Conservation (phyloP, 1,139 yeast genomes). For the Pichia sp. region DNA sequence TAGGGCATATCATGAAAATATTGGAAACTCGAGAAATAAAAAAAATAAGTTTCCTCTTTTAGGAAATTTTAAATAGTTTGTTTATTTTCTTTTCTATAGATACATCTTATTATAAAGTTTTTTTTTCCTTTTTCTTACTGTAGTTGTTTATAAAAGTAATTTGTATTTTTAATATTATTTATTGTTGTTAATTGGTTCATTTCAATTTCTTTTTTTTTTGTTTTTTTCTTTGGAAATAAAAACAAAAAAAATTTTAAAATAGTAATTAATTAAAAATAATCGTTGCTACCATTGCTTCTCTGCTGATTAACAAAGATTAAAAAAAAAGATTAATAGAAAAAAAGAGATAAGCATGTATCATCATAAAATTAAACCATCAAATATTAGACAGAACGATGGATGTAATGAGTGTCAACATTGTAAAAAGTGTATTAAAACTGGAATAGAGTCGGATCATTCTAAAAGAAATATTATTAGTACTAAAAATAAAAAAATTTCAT, state of each 20-base stretch:
- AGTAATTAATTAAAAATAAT: conserved; percentile 6
- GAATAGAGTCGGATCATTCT: too few relatives aligned
- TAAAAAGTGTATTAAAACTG: too few relatives aligned
- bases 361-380: not conserved
- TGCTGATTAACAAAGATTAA: too few relatives aligned
- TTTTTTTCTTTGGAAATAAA: too few relatives aligned
- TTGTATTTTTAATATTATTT: too few relatives aligned
- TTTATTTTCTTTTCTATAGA: not conserved
- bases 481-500: not conserved
- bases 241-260: not conserved
- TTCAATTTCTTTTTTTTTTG: too few relatives aligned
- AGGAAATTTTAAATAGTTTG: not conserved
- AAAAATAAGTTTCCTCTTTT: not conserved
- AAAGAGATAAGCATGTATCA: not conserved
- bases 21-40: not conserved
- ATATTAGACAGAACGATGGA: not conserved
- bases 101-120: too few relatives aligned
- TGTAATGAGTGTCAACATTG: not conserved
- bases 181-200: too few relatives aligned
- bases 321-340: not conserved
- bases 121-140: not conserved
- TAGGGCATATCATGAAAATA: not conserved
- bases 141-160: not conserved
- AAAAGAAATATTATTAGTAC: not conserved
- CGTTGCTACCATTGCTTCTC: not conserved